A percentile compares a stretch with the other conserved stretches of the same genome.
Conservation (phyloP, 78 protist species). For the Dictyostelium intermedium region DNA sequence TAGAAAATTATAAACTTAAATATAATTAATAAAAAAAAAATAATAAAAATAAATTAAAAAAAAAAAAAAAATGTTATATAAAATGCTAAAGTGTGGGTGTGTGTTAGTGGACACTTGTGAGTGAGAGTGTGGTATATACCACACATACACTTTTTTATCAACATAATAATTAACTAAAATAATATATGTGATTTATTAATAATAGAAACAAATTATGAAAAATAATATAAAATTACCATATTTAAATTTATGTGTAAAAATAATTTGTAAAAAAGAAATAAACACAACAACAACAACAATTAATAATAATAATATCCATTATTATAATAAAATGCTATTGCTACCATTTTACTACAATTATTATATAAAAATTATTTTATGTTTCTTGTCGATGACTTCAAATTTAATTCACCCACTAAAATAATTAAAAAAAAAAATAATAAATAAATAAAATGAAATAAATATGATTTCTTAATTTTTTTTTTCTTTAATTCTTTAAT, state of each 20-base stretch:
- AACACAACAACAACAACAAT: not conserved
- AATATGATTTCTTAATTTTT: too few species aligned
- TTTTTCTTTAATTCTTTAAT: too few species aligned
- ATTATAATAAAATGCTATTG: not conserved
- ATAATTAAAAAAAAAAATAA: too few species aligned
- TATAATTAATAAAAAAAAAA: too few species aligned
- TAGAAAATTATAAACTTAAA: not conserved
- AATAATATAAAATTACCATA: not conserved
- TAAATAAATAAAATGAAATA: too few species aligned
- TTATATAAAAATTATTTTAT: too few species aligned
- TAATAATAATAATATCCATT: not conserved
- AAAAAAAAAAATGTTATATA: not conserved
- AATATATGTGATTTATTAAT: not conserved
- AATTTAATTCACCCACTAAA: too few species aligned
- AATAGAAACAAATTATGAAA: not conserved
- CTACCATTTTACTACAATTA: not conserved
- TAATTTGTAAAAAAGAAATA: not conserved
- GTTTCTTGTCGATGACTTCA: too few species aligned
- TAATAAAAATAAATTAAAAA: too few species aligned
- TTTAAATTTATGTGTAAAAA: not conserved
- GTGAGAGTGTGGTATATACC: not conserved
- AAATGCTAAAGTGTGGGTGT: not conserved
- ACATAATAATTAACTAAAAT: not conserved
- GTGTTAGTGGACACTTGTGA: not conserved
- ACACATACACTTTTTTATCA: not conserved